A percentile compares a stretch with the other conserved stretches of the same genome.
Evolutionary conservation across 768 basidiomycete genomes (phyloP).

Genomic region (Termitomyces eurrhizus): DNA sequence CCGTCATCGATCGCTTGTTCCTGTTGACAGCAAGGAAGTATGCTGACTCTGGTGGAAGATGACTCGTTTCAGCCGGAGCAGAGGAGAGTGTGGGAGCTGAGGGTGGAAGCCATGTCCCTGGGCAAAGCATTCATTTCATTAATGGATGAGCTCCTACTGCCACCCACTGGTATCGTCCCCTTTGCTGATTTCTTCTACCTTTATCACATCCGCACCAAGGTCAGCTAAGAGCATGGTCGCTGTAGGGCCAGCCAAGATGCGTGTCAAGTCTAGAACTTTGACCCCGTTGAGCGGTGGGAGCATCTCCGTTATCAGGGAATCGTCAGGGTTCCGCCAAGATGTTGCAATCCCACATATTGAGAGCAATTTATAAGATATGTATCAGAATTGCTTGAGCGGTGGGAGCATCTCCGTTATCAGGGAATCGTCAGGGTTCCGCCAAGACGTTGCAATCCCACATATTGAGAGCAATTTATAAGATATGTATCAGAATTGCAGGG

Average conservation of each 20-base stretch:
- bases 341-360: too few relatives aligned
- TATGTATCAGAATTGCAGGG: too few relatives aligned
- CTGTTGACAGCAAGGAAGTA: slow-evolving; percentile 90
- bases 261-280: slow-evolving; percentile 83
- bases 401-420: too few relatives aligned
- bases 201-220: slow-evolving; percentile 90
- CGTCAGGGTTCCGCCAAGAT: too few relatives aligned
- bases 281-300: slow-evolving; percentile 77
- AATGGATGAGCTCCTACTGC: not conserved
- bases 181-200: slow-evolving; percentile 74
- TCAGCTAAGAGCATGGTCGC: slow-evolving; percentile 94
- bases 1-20: slow-evolving; percentile 85
- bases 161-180: slow-evolving; percentile 76
- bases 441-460: too few relatives aligned
- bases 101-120: slow-evolving; percentile 67
- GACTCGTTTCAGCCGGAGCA: slow-evolving; percentile 48
- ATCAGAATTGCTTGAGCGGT: too few relatives aligned
- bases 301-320: slow-evolving; percentile 38
- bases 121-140: slow-evolving; percentile 5
- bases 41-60: slow-evolving; percentile 85
- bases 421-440: too few relatives aligned
- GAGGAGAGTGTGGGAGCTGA: slow-evolving; percentile 46
- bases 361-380: too few relatives aligned
- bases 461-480: too few relatives aligned
- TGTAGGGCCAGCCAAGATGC: slow-evolving; percentile 89